Evolutionary conservation across 164 flowering plant genomes (phyloP).

Genomic region (Berberis vulgaris): DNA sequence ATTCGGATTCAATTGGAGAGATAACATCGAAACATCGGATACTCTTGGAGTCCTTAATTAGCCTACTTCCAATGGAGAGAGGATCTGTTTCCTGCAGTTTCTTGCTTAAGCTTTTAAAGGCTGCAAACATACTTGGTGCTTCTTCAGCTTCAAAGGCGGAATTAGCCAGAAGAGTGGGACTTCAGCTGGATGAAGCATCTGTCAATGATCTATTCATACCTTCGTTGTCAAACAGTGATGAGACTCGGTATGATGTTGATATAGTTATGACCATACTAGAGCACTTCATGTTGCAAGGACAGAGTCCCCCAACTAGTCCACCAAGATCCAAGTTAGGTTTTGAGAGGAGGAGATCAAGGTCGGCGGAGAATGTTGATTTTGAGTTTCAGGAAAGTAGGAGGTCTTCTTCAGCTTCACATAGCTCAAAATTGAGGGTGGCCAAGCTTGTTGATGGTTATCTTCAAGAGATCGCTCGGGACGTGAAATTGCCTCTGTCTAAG

Average conservation of each 20-base stretch:
- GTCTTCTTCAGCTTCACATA: neutral
- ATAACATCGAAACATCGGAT: conserved; percentile 43
- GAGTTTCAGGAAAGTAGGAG: no score
- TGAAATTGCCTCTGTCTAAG: conserved; percentile 58
- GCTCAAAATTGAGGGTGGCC: conserved; percentile 80
- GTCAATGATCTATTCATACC: conserved; percentile 75
- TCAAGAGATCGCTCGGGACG: conserved; percentile 63
- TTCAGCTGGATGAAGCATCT: conserved; percentile 81
- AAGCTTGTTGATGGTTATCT: conserved; percentile 79
- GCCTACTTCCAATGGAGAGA: conserved; percentile 78
- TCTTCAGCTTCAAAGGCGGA: conserved; percentile 71
- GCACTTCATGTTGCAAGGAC: no score
- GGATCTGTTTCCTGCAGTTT: conserved; percentile 75
- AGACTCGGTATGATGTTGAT: conserved; percentile 6
- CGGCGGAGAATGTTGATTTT: no score
- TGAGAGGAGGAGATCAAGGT: no score
- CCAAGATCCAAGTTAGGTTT: no score
- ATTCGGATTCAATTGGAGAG: conserved; percentile 32
- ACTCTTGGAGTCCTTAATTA: conserved; percentile 74
- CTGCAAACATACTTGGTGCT: conserved; percentile 60
- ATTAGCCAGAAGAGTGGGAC: conserved; percentile 64
- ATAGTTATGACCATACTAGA: no score
- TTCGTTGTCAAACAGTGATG: conserved; percentile 31
- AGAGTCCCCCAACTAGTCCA: no score
- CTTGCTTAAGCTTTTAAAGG: conserved; percentile 68